These are phyloP conservation scores for Didymella arachidicola DNA, from an alignment of 2,329 filamentous ascomycete species.

Conservation along the genomic window DNA sequence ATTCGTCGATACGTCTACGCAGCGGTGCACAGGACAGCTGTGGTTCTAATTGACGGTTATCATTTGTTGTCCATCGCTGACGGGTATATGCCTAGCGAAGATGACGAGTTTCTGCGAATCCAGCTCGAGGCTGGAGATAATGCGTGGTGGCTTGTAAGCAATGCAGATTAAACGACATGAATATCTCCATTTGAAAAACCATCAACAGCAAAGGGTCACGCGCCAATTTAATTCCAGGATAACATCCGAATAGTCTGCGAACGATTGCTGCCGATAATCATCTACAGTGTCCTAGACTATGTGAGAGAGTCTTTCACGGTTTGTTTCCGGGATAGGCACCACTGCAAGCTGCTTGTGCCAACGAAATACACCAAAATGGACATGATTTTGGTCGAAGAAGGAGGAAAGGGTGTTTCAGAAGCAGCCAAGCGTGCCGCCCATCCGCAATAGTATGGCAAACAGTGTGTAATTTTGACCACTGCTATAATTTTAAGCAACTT, in stretches of 20 bases:
- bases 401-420: constrained; percentile 13
- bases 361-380: constrained; percentile 17
- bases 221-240: background rate
- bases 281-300: constrained; percentile 18
- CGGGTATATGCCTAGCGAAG: background rate
- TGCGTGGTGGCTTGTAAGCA: background rate
- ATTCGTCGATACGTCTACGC: background rate
- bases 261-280: constrained; percentile 5
- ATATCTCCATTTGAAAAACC: constrained; percentile 1
- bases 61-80: background rate
- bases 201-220: background rate
- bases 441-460: constrained; percentile 8
- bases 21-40: constrained; percentile 2
- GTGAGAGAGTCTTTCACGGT: constrained; percentile 10
- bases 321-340: constrained; percentile 21
- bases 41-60: background rate
- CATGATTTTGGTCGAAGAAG: constrained; percentile 25
- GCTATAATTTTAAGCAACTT: constrained; percentile 14
- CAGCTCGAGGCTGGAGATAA: background rate
- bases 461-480: constrained; percentile 23
- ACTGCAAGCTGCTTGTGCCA: constrained; percentile 13
- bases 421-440: constrained; percentile 12
- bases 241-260: constrained; percentile 5
- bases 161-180: constrained; percentile 1
- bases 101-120: background rate